Conservation (phyloP, 129 eudicot species). For the Flaveria trinervia region DNA sequence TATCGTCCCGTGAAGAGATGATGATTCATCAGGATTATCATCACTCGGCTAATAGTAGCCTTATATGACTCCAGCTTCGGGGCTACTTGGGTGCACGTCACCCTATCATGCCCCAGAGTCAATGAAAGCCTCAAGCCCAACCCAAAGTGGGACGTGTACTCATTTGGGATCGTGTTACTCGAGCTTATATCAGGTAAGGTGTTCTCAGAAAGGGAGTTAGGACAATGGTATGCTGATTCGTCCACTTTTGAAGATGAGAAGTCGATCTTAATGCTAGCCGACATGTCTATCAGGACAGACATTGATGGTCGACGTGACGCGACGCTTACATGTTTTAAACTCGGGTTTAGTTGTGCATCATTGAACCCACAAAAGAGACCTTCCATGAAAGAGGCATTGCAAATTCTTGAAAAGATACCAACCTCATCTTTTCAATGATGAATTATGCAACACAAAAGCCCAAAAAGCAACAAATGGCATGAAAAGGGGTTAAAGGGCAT, state of each 20-base stretch:
- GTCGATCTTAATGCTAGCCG: slow-evolving; percentile 64
- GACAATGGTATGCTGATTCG: slow-evolving; percentile 57
- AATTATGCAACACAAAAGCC: slow-evolving; percentile 41
- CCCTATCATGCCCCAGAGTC: slow-evolving; percentile 96
- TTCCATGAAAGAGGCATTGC: slow-evolving; percentile 83
- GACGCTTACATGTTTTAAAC: slow-evolving; percentile 58
- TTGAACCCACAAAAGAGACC: slow-evolving; percentile 90
- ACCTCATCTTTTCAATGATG: slow-evolving; percentile 43
- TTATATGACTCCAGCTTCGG: slow-evolving; percentile 44
- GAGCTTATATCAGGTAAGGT: slow-evolving; percentile 89
- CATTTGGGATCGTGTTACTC: slow-evolving; percentile 80
- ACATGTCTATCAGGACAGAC: slow-evolving; percentile 66
- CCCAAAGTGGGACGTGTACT: slow-evolving; percentile 94
- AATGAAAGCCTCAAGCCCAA: slow-evolving; percentile 65
- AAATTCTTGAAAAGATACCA: slow-evolving; percentile 65
- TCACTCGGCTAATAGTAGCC: slow-evolving; percentile 46
- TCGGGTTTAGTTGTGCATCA: slow-evolving; percentile 85
- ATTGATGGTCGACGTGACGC: slow-evolving; percentile 62
- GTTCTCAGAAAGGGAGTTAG: slow-evolving; percentile 74
- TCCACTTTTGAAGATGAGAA: slow-evolving; percentile 46
- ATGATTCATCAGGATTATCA: slow-evolving; percentile 45
- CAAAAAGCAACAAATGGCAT: slow-evolving; percentile 39
- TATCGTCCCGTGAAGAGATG: slow-evolving; percentile 46
- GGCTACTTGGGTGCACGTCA: slow-evolving; percentile 72
- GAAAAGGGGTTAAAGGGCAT: slow-evolving; percentile 35